A percentile compares a stretch with the other conserved stretches of the same genome.
Evolutionary conservation across 805 yeast species (phyloP).

Genomic region (Diddensiella santjacobensis): DNA sequence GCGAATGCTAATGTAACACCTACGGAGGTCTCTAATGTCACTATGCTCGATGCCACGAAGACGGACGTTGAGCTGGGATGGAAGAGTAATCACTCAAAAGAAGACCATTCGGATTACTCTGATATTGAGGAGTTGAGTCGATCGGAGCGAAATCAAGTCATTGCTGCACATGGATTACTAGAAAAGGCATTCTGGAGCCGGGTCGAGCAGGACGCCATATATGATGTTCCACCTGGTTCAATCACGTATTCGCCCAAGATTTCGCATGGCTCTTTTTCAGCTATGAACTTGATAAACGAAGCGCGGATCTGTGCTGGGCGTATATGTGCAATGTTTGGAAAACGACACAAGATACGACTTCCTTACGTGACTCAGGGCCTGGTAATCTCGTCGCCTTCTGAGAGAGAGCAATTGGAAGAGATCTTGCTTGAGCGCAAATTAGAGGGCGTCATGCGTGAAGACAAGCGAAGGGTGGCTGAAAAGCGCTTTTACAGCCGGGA

Average conservation of each 20-base stretch:
- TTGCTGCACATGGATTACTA: conserved; percentile 3
- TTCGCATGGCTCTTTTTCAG: neutral
- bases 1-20: neutral
- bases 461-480: conserved; percentile 9
- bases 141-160: neutral
- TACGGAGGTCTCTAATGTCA: neutral
- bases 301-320: conserved; percentile 33
- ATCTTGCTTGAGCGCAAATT: conserved; percentile 1
- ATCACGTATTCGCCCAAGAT: conserved; percentile 6
- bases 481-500: conserved; percentile 23
- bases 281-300: conserved; percentile 23
- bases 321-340: conserved; percentile 30
- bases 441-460: neutral
- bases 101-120: neutral
- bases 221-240: conserved; percentile 10
- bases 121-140: neutral
- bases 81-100: neutral
- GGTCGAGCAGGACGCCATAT: conserved; percentile 13
- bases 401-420: neutral
- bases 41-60: conserved; percentile 1
- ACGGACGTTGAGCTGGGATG: conserved; percentile 6
- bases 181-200: conserved; percentile 14
- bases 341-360: conserved; percentile 27
- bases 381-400: neutral
- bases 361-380: conserved; percentile 28